Evolutionary conservation across 495 filamentous ascomycete genomes (phyloP).

Genomic region (Penicillium flavigenum): DNA sequence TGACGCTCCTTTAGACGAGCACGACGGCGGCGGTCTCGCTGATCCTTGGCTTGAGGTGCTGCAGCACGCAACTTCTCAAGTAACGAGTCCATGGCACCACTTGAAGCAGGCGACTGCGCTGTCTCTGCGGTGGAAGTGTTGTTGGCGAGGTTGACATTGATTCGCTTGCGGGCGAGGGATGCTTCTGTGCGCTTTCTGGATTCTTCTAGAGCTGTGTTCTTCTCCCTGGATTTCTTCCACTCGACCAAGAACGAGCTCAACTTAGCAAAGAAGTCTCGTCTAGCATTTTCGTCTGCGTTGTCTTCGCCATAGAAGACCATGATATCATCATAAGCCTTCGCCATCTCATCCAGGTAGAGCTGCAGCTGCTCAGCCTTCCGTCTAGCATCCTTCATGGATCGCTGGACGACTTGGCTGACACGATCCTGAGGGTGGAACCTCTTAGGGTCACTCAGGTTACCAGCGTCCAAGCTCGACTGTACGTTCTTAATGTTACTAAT

Average conservation of each 20-base stretch:
- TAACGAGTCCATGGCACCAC: slow-evolving; percentile 95
- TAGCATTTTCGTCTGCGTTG: slow-evolving; percentile 84
- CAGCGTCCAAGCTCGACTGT: slow-evolving; percentile 84
- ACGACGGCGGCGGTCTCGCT: slow-evolving; percentile 81
- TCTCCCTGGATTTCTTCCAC: slow-evolving; percentile 93
- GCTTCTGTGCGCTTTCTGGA: slow-evolving; percentile 78
- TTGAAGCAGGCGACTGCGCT: slow-evolving; percentile 67
- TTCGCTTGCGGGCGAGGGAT: slow-evolving; percentile 84
- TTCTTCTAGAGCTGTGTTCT: slow-evolving; percentile 85
- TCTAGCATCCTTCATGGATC: slow-evolving; percentile 93
- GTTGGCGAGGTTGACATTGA: slow-evolving; percentile 59
- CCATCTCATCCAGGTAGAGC: slow-evolving; percentile 91
- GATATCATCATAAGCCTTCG: slow-evolving; percentile 87
- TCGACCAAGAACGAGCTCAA: slow-evolving; percentile 87
- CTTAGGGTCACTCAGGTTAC: slow-evolving; percentile 93
- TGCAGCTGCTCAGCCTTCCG: slow-evolving; percentile 96
- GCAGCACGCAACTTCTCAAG: slow-evolving; percentile 94
- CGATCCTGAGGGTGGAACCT: slow-evolving; percentile 98
- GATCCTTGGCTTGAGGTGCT: slow-evolving; percentile 82
- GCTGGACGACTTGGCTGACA: slow-evolving; percentile 84
- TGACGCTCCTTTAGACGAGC: slow-evolving; percentile 88
- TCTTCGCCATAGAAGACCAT: slow-evolving; percentile 98
- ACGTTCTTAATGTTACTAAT: slow-evolving; percentile 94
- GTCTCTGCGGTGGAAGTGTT: slow-evolving; percentile 38
- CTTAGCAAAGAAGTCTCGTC: slow-evolving; percentile 94